Conservation (phyloP, 2,329 filamentous ascomycete species). For the Chaetomium strumarium region DNA sequence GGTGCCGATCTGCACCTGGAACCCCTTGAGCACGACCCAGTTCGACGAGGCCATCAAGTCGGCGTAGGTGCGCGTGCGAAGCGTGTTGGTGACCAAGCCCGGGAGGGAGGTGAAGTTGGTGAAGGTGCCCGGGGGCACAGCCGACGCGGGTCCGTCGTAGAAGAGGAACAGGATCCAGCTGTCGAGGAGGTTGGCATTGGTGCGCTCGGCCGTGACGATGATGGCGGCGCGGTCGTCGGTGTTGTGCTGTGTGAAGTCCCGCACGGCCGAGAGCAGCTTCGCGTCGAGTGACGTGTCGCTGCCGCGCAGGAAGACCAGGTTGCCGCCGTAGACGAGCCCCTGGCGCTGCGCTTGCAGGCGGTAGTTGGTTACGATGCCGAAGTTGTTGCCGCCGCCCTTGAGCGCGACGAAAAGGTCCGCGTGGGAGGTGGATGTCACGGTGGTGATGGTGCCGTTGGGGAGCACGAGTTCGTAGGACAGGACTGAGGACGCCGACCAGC, state of each 20-base stretch:
- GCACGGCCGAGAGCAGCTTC: conserved; percentile 30
- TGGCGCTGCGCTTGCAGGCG: conserved; percentile 38
- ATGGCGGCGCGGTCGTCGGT: conserved; percentile 54
- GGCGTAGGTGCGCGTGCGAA: conserved; percentile 19
- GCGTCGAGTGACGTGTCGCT: conserved; percentile 27
- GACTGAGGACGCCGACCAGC: conserved; percentile 37
- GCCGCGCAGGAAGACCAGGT: conserved; percentile 34
- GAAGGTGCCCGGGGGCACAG: conserved; percentile 48
- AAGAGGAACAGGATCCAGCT: conserved; percentile 57
- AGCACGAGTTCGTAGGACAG: conserved; percentile 36
- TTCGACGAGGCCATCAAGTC: conserved; percentile 27
- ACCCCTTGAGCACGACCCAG: conserved; percentile 21
- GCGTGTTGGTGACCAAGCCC: conserved; percentile 33
- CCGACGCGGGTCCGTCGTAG: conserved; percentile 47
- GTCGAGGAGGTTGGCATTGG: conserved; percentile 38
- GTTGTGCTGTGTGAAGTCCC: conserved; percentile 53
- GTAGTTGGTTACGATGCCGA: conserved; percentile 29
- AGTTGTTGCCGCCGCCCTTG: conserved; percentile 25
- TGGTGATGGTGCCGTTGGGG: conserved; percentile 30
- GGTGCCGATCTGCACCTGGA: conserved; percentile 24
- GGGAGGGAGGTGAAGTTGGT: conserved; percentile 47
- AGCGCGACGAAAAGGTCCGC: conserved; percentile 21
- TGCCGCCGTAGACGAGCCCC: conserved; percentile 39
- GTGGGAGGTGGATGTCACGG: conserved; percentile 13
- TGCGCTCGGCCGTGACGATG: conserved; percentile 49